Evolutionary conservation across 2,329 filamentous ascomycete genomes (phyloP).

Genomic region (Rhynchosporium graminicola): DNA sequence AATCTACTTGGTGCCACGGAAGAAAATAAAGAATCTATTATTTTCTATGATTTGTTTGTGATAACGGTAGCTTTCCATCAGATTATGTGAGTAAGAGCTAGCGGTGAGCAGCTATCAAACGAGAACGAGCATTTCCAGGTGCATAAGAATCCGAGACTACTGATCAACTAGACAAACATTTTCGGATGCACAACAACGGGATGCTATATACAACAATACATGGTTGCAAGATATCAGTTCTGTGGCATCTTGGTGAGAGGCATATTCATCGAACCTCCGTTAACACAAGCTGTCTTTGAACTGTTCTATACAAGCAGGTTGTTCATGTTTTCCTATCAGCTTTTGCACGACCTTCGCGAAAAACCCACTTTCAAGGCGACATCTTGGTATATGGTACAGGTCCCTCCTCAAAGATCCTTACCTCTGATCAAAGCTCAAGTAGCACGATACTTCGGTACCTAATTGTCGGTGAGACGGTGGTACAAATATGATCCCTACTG

Average conservation of each 20-base stretch:
- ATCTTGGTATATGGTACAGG: slow-evolving; percentile 2
- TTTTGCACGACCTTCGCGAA: not conserved
- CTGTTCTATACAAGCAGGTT: not conserved
- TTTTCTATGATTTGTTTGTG: too few species aligned
- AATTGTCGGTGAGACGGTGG: slow-evolving; percentile 7
- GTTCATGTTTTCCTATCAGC: not conserved
- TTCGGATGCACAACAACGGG: too few species aligned
- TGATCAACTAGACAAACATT: too few species aligned
- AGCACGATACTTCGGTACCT: slow-evolving; percentile 10
- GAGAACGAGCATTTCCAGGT: too few species aligned
- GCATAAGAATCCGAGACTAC: too few species aligned
- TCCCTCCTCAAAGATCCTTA: slow-evolving; percentile 1
- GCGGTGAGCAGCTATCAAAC: too few species aligned
- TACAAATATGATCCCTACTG: not conserved
- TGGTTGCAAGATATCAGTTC: too few species aligned
- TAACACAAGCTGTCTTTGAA: not conserved
- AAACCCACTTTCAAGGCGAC: not conserved
- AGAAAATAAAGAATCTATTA: not conserved
- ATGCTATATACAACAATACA: too few species aligned
- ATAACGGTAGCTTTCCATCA: too few species aligned
- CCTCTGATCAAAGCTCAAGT: not conserved
- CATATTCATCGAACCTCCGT: not conserved
- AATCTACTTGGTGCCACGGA: not conserved
- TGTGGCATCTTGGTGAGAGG: too few species aligned
- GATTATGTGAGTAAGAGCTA: too few species aligned